phyloP scores from a whole-genome alignment of 2,329 filamentous ascomycete species.

The Esteya vermicola region DNA sequence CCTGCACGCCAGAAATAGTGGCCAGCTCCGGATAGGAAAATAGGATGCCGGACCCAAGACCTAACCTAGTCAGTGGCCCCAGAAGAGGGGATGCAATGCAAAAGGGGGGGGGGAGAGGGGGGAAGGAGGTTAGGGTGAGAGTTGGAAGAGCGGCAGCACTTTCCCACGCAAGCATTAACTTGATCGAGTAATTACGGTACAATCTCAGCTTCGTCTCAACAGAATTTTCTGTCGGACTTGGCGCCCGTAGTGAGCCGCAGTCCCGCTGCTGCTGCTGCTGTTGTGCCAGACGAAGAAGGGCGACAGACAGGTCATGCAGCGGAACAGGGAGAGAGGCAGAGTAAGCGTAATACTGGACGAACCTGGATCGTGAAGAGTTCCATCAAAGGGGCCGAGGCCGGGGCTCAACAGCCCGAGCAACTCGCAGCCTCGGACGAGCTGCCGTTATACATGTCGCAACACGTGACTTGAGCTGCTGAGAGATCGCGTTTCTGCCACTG shows the following conservation, averaged over 20 bases:
- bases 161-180: conserved; percentile 99
- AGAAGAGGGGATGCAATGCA: conserved; percentile 5
- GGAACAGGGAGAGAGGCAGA: conserved; percentile 7
- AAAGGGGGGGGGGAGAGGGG: conserved; percentile 9
- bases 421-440: no score
- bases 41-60: conserved; percentile 69
- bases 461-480: no score
- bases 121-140: conserved; percentile 8
- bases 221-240: conserved; percentile 35
- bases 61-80: conserved; percentile 38
- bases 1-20: conserved; percentile 66
- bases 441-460: no score
- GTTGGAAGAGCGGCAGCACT: conserved; percentile 65
- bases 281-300: background rate
- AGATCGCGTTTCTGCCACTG: conserved; percentile 56
- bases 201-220: conserved; percentile 69
- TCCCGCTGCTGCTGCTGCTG: conserved; percentile 10
- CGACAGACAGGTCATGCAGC: no score
- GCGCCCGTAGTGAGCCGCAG: conserved; percentile 79
- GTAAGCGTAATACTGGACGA: conserved; percentile 8
- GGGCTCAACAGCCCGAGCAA: background rate
- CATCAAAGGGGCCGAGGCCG: no score
- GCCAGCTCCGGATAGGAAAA: conserved; percentile 73
- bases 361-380: conserved; percentile 4
- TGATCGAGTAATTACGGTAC: conserved; percentile 95